Conservation (phyloP, 768 basidiomycete species). For the Boletus reticuloceps region DNA sequence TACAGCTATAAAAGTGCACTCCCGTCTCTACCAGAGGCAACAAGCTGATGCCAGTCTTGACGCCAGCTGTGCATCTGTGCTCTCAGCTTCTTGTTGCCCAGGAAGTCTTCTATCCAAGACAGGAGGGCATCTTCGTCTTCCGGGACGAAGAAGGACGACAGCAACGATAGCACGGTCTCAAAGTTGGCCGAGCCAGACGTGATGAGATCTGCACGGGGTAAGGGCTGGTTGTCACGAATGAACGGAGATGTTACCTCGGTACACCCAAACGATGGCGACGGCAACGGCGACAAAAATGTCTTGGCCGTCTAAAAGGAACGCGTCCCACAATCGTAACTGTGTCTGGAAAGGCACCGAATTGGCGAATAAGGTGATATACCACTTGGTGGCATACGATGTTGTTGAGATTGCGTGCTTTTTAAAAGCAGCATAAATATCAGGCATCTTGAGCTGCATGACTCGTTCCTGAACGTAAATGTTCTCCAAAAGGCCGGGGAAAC, state of each 20-base stretch:
- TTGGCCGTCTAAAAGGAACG: slow-evolving; percentile 83
- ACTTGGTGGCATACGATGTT: slow-evolving; percentile 95
- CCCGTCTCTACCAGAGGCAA: slow-evolving; percentile 59
- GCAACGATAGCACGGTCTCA: slow-evolving; percentile 85
- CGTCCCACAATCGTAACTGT: slow-evolving; percentile 94
- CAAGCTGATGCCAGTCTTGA: slow-evolving; percentile 72
- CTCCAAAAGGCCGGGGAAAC: slow-evolving; percentile 94
- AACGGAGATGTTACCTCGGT: slow-evolving; percentile 58
- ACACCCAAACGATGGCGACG: slow-evolving; percentile 88
- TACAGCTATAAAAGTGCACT: slow-evolving; percentile 52
- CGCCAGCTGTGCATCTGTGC: slow-evolving; percentile 74
- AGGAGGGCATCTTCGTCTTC: slow-evolving; percentile 85
- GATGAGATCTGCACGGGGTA: slow-evolving; percentile 64
- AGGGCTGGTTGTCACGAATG: neutral
- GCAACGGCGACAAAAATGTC: slow-evolving; percentile 87
- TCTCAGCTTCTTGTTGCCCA: slow-evolving; percentile 64
- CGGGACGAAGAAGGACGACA: slow-evolving; percentile 94
- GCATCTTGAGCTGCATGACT: slow-evolving; percentile 84
- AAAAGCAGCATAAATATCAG: slow-evolving; percentile 83
- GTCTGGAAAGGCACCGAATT: slow-evolving; percentile 96
- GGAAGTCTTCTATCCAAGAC: slow-evolving; percentile 69
- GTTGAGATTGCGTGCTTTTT: slow-evolving; percentile 88
- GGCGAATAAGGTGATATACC: slow-evolving; percentile 98
- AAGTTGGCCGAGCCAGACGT: slow-evolving; percentile 77
- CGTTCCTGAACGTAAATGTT: slow-evolving; percentile 96